Base-by-base conservation (phyloP, 768 basidiomycete genomes). In the Boletus fagicola region DNA sequence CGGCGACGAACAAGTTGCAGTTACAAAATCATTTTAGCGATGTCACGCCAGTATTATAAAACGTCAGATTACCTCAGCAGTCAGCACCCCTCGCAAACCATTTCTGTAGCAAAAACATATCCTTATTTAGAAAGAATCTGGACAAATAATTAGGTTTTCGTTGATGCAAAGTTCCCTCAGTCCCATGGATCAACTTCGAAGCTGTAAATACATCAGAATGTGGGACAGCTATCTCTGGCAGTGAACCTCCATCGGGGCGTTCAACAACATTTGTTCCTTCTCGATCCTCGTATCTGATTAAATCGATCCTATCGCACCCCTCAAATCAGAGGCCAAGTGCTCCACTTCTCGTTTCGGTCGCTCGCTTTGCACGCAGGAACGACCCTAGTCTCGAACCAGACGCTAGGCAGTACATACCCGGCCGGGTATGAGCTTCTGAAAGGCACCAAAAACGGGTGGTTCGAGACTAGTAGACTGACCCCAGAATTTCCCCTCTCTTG, bases 51-150 rank as follows among this genome's bases (percentile, higher is more conserved):
- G 56, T 53, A 56, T 63, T 66, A 61, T 63, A 61, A 57, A 52
- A 63, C 53, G 42, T 59, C 47, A 48, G 58, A 66, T 66, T 66
- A 66, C 65, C 40, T 65, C 64, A 65, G 64, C 65, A 63, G 45
- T 57, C 59, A 57, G 39, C 57, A 49, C 20, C 49, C 20, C 18
- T 10, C 16, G 6, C 15, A 52, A 48, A 55, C 20, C 13, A 42
- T 49, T 55, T 38, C 11, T 36, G 22, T 45, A 5, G n/a, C n/a
- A 45, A 42, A 61, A 38, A 26, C 0, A 49, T 3, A 12, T 4
- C 51, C 38, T 18, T 46, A 38, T 40, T 42, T 26, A 40, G 28
- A 28, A 28, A 31, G 52, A 40, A 4, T 18, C 24, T 18, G 28
- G 47, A 6, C 31, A 48, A 47, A 48, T 20, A 4, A 20, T 20